phyloP scores from a whole-genome alignment of 2,329 filamentous ascomycete species.

The Thielaviopsis musarum region DNA sequence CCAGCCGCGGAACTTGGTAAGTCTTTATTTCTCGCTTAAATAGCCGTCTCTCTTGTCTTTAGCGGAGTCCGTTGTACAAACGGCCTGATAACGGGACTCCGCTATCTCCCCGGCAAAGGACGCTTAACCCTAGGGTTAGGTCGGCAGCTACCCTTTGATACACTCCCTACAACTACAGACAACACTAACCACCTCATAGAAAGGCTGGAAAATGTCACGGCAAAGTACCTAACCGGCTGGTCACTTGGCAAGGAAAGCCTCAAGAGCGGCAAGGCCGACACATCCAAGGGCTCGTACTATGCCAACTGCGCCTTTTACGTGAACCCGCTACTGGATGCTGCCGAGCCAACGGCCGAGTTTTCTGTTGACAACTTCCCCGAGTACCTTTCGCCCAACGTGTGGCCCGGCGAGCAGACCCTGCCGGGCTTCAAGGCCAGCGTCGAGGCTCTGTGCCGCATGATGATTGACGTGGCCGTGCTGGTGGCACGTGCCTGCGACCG shows the following conservation, averaged over 20 bases:
- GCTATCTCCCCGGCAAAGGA: constrained; percentile 2
- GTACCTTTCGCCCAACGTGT: constrained; percentile 80
- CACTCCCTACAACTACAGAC: background rate
- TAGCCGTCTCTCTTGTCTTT: background rate
- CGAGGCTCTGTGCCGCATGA: constrained; percentile 60
- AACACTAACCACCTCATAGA: constrained; percentile 20
- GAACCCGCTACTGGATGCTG: constrained; percentile 42
- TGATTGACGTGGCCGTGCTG: constrained; percentile 77
- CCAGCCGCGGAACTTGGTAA: constrained; percentile 53
- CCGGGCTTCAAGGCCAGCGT: constrained; percentile 61
- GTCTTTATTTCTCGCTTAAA: constrained; percentile 13
- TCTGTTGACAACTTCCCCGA: constrained; percentile 55
- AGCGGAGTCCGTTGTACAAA: background rate
- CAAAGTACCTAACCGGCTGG: constrained; percentile 58
- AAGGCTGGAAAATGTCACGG: constrained; percentile 39
- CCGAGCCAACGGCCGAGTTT: constrained; percentile 41
- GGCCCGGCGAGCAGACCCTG: constrained; percentile 53
- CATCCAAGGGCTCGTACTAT: constrained; percentile 69
- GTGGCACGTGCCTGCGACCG: constrained; percentile 82
- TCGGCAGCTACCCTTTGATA: background rate
- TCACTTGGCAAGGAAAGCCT: constrained; percentile 69
- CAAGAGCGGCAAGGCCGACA: constrained; percentile 61
- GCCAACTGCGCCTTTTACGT: constrained; percentile 70
- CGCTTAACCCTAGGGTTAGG: background rate
- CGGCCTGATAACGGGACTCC: background rate